Percentiles rank a stretch among this genome's conserved stretches.
These are phyloP conservation scores for Nicotiana rustica DNA, from an alignment of 305 asterid genomes.

Conservation along the genomic window DNA sequence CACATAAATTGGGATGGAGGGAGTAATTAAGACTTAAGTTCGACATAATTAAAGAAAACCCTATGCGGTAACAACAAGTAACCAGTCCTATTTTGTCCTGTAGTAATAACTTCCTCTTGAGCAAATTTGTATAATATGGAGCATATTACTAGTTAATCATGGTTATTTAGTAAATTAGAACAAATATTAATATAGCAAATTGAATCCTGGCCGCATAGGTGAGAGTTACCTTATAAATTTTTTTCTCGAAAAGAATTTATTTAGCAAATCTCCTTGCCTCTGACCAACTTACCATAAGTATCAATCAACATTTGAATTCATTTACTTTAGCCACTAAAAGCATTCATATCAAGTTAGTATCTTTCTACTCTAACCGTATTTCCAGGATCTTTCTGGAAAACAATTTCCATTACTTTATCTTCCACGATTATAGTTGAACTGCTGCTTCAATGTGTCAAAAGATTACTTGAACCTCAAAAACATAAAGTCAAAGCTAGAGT, in stretches of 20 bases:
- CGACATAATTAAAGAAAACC: background rate
- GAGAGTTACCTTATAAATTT: too few species aligned
- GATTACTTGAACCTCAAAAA: background rate
- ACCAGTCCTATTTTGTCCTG: conserved; percentile 12
- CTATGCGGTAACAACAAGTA: background rate
- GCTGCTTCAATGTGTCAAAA: background rate
- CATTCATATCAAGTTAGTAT: background rate
- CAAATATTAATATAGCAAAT: too few species aligned
- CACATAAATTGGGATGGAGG: too few species aligned
- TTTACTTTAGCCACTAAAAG: background rate
- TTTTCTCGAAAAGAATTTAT: background rate
- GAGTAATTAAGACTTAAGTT: background rate
- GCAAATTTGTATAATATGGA: background rate
- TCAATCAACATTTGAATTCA: conserved; percentile 20
- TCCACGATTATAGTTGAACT: background rate
- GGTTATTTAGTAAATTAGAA: background rate
- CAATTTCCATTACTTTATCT: conserved; percentile 5
- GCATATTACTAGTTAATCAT: background rate
- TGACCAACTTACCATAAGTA: conserved; percentile 13
- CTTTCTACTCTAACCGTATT: background rate
- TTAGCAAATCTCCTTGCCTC: background rate
- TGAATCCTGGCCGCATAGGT: too few species aligned
- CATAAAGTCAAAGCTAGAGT: background rate
- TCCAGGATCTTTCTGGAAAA: background rate
- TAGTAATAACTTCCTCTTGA: conserved; percentile 23